These are phyloP conservation scores for Sphaerulina vaccinii DNA, from an alignment of 2,329 filamentous ascomycete genomes.

Conservation along the genomic window DNA sequence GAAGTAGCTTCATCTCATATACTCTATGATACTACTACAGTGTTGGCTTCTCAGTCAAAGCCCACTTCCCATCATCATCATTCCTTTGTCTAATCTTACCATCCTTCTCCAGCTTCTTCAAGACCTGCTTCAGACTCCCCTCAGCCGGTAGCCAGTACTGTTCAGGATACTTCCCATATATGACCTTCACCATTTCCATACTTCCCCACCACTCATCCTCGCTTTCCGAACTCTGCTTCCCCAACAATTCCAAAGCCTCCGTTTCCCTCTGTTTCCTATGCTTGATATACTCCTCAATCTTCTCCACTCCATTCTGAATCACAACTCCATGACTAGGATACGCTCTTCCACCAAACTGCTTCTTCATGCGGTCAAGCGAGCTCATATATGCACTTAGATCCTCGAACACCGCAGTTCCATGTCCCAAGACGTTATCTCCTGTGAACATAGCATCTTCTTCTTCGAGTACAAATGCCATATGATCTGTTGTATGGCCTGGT, in stretches of 20 bases:
- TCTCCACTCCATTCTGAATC: constrained; percentile 68
- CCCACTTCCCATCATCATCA: constrained; percentile 39
- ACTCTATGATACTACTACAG: constrained; percentile 11
- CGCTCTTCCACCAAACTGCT: constrained; percentile 63
- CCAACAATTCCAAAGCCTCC: constrained; percentile 68
- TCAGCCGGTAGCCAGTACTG: constrained; percentile 74
- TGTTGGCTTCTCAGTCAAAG: constrained; percentile 24
- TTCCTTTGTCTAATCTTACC: constrained; percentile 57
- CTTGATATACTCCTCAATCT: constrained; percentile 76
- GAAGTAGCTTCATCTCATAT: too few relatives aligned
- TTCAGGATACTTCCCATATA: constrained; percentile 78
- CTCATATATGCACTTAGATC: constrained; percentile 67
- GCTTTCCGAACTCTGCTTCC: constrained; percentile 26
- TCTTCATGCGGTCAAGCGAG: constrained; percentile 68
- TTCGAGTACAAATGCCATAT: constrained; percentile 69
- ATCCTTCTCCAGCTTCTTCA: constrained; percentile 75
- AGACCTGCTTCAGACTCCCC: constrained; percentile 71
- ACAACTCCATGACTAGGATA: constrained; percentile 89
- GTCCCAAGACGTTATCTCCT: constrained; percentile 82
- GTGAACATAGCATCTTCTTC: constrained; percentile 84
- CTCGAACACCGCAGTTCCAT: constrained; percentile 79
- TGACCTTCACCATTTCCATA: constrained; percentile 81
- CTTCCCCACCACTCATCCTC: constrained; percentile 57
- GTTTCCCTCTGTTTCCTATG: constrained; percentile 78
- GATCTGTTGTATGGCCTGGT: constrained; percentile 78